A percentile compares a stretch with the other conserved stretches of the same genome.
These are phyloP conservation scores for Tolypocladium endophyticum DNA, from an alignment of 2,329 filamentous ascomycete genomes.

Conservation along the genomic window DNA sequence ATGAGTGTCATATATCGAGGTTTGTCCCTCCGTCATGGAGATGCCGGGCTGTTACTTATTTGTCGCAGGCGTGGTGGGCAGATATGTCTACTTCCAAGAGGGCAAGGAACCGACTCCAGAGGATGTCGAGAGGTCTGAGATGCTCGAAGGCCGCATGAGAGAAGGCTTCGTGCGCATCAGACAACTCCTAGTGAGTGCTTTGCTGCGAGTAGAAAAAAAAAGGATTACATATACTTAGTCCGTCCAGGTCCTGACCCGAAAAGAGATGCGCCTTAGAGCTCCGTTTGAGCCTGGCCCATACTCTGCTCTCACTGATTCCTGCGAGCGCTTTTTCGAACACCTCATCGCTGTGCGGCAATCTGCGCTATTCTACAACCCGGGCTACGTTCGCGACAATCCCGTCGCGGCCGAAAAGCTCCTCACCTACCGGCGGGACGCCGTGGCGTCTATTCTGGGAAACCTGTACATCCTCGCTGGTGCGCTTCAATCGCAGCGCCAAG, in stretches of 20 bases:
- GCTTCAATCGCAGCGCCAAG: constrained; percentile 35
- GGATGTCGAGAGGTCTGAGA: constrained; percentile 42
- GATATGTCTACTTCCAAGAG: constrained; percentile 48
- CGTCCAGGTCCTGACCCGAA: constrained; percentile 37
- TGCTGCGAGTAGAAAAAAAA: no score
- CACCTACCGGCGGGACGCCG: constrained; percentile 42
- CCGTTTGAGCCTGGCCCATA: constrained; percentile 48
- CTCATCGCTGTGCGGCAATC: constrained; percentile 47
- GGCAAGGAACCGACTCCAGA: constrained; percentile 38
- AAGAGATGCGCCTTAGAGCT: constrained; percentile 47
- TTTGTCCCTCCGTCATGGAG: constrained; percentile 10
- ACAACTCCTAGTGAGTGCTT: constrained; percentile 35
- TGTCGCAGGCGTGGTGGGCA: constrained; percentile 35
- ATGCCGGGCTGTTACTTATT: not conserved
- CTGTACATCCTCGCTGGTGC: constrained; percentile 48
- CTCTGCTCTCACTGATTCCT: constrained; percentile 42
- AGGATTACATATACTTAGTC: not conserved
- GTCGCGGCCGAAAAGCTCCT: constrained; percentile 38
- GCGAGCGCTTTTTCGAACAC: constrained; percentile 49
- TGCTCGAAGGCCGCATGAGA: constrained; percentile 47
- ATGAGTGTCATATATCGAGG: constrained; percentile 46
- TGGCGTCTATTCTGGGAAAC: constrained; percentile 46
- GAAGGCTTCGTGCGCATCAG: constrained; percentile 49
- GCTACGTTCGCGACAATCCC: constrained; percentile 37
- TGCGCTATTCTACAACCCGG: constrained; percentile 45